Evolutionary conservation across 73 alveolate genomes (phyloP).

Genomic region (Tetrahymena elliotti): DNA sequence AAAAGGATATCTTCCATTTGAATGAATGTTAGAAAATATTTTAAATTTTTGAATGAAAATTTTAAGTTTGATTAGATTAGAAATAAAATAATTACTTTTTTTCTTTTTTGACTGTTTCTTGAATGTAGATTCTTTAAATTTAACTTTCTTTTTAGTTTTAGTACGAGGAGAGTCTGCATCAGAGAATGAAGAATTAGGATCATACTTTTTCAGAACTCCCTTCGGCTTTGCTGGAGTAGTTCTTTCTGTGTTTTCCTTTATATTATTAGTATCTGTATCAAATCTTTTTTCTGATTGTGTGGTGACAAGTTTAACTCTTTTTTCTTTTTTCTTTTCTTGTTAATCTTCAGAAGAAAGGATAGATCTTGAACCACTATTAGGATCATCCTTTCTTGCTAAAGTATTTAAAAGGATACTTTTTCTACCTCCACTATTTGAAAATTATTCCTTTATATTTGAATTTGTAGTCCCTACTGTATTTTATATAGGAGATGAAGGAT

Average conservation of each 20-base stretch:
- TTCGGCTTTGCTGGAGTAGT: neutral
- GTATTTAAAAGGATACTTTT: neutral
- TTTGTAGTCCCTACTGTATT: neutral
- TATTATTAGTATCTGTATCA: neutral
- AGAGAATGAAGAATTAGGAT: neutral
- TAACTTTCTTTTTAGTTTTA: neutral
- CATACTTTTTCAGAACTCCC: neutral
- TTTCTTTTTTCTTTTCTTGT: neutral
- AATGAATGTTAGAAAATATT: neutral
- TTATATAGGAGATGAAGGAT: neutral
- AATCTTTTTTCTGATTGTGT: neutral
- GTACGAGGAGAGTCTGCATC: neutral
- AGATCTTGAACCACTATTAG: neutral
- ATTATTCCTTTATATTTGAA: neutral
- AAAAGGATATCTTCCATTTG: too few species aligned
- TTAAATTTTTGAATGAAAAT: too few species aligned
- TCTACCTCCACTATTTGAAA: neutral
- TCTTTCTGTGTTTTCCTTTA: neutral
- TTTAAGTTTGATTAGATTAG: too few species aligned
- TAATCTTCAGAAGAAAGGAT: neutral
- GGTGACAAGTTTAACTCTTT: neutral
- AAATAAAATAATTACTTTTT: neutral
- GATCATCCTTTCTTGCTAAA: neutral
- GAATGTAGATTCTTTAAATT: neutral
- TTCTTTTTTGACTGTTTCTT: neutral